Conservation (phyloP, 257 asterid genomes). For the Verbascum thapsus region DNA sequence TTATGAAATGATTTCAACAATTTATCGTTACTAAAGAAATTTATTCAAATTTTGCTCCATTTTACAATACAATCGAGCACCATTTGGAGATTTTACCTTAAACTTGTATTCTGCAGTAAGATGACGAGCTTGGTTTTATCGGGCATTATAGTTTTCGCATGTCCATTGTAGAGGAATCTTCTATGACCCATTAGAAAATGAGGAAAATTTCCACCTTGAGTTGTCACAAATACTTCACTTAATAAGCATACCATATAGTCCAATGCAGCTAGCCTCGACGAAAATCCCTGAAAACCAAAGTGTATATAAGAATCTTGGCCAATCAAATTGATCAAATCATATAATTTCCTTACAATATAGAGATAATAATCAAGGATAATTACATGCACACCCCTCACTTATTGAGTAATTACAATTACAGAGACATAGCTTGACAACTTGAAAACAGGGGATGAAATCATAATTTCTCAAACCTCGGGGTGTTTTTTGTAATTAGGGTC, state of each 20-base stretch:
- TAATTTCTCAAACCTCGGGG: no score
- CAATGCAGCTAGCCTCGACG: slow-evolving; percentile 85
- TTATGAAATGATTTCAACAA: not conserved
- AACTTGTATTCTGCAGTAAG: slow-evolving; percentile 60
- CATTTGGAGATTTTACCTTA: slow-evolving; percentile 50
- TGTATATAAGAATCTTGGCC: not conserved
- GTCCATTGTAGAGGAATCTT: slow-evolving; percentile 77
- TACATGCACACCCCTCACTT: no score
- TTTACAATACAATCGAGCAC: not conserved
- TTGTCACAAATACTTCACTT: slow-evolving; percentile 90
- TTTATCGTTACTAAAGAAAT: no score
- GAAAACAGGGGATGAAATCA: no score
- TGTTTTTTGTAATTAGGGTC: no score
- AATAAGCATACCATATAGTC: slow-evolving; percentile 81
- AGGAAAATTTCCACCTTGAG: slow-evolving; percentile 96
- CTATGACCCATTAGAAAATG: slow-evolving; percentile 90
- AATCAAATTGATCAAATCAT: not conserved
- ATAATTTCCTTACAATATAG: no score
- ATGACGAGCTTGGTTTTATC: slow-evolving; percentile 74
- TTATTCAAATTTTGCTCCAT: not conserved
- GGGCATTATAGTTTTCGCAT: slow-evolving; percentile 83
- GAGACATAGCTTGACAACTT: no score
- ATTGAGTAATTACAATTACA: no score
- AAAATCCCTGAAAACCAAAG: slow-evolving; percentile 52
- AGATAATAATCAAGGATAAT: no score